phyloP scores from a whole-genome alignment of 495 filamentous ascomycete species.

The Talaromyces ruber region DNA sequence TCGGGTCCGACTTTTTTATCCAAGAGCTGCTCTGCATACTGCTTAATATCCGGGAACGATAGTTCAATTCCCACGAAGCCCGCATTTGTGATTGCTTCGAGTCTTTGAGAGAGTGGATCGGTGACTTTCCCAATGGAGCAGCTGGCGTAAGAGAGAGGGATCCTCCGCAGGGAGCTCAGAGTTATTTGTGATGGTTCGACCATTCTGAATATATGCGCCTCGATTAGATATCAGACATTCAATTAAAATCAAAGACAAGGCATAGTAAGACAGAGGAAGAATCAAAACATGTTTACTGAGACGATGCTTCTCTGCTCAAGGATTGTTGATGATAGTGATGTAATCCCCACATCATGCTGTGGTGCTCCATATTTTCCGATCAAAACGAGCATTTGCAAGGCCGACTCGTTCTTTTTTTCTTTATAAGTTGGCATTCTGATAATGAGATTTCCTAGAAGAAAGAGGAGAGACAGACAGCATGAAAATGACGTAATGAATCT shows the following conservation, averaged over 20 bases:
- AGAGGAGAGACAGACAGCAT: not conserved
- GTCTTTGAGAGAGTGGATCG: slow-evolving; percentile 53
- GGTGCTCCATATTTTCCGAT: not conserved
- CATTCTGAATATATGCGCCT: slow-evolving; percentile 1
- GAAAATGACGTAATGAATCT: not conserved
- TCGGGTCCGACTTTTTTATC: slow-evolving; percentile 40
- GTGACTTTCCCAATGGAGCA: slow-evolving; percentile 50
- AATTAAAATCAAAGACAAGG: no score
- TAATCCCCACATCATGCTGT: slow-evolving; percentile 3
- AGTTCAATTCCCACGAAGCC: slow-evolving; percentile 68
- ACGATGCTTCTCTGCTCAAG: not conserved
- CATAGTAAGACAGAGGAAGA: no score
- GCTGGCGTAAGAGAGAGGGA: slow-evolving; percentile 57
- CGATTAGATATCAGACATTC: no score
- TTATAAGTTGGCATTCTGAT: not conserved
- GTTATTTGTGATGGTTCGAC: slow-evolving; percentile 13
- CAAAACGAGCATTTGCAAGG: not conserved
- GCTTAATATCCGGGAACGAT: slow-evolving; percentile 65
- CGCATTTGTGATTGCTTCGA: slow-evolving; percentile 56
- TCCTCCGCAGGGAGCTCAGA: slow-evolving; percentile 24
- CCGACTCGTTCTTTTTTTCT: not conserved
- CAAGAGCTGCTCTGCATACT: slow-evolving; percentile 45
- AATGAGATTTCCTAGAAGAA: no score
- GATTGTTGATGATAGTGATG: not conserved
- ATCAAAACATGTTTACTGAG: slow-evolving; percentile 1